Conservation (phyloP, 2,329 filamentous ascomycete species). For the Thielaviopsis musarum region DNA sequence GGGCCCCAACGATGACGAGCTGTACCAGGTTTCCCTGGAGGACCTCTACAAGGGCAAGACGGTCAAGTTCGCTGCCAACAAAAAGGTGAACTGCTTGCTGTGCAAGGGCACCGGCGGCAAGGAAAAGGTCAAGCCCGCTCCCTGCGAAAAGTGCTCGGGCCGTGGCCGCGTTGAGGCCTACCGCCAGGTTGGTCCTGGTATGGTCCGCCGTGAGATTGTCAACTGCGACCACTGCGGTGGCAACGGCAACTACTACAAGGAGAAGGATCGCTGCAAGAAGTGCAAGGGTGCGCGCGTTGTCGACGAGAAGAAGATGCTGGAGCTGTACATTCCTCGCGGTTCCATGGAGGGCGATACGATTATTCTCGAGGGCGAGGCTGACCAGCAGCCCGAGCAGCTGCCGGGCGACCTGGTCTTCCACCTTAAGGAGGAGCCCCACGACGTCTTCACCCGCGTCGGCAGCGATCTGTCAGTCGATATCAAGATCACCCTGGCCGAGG, state of each 20-base stretch:
- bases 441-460: conserved; percentile 66
- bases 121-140: conserved; percentile 70
- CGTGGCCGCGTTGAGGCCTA: conserved; percentile 60
- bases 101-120: conserved; percentile 87
- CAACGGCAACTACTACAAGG: conserved; percentile 72
- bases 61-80: conserved; percentile 84
- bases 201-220: conserved; percentile 66
- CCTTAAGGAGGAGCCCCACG: conserved; percentile 65
- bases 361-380: conserved; percentile 79
- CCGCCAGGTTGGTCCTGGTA: conserved; percentile 69
- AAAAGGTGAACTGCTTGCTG: conserved; percentile 72
- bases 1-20: conserved; percentile 72
- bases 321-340: conserved; percentile 88
- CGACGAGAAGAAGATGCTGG: conserved; percentile 82
- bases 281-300: conserved; percentile 86
- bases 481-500: conserved; percentile 65
- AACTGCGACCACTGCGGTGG: conserved; percentile 72
- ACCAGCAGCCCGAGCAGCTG: conserved; percentile 75
- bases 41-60: conserved; percentile 98
- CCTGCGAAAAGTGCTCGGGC: conserved; percentile 74
- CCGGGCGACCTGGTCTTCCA: conserved; percentile 90
- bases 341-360: conserved; percentile 79
- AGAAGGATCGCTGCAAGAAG: conserved; percentile 97
- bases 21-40: conserved; percentile 80
- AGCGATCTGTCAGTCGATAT: conserved; percentile 71